Evolutionary conservation across 2,329 filamentous ascomycete species (phyloP), one percentile per base, ranked within the genome.

Genomic region (Clonostachys rosea): DNA sequence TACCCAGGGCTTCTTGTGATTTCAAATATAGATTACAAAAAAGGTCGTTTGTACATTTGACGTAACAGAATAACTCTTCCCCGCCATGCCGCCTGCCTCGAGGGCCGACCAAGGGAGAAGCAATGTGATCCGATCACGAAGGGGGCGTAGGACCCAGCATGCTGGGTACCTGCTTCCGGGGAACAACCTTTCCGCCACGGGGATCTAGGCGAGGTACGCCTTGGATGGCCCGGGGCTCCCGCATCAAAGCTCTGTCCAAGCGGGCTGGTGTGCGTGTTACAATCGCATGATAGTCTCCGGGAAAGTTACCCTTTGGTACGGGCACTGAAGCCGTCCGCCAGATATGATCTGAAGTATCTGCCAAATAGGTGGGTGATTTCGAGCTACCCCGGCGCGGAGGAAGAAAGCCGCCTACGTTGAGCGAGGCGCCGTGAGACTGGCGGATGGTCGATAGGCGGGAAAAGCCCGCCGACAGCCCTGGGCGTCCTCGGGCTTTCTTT

Each of bases 171-270:
- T 82, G 78, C 59, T 83, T 83, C 52, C 79, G 65, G 46, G 76
- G 58, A 43, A 83, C 64, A 30, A 75, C 74, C 37, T 70, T 70
- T 8, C 67, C 67, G 34, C 74, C 65, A n/a, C 72, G 70, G 47
- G 74, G 72, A 49, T 80, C 77, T 16, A 77, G 74, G 34, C 80
- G 71, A 20, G 91, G 91, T n/a, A 91, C 84, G 35, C 91, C 91
- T 63, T 95, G 90, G 37, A 96, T 92, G 52, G 89, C 84, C 49
- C 91, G 81, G 33, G 91, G 91, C 67, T 96, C 91, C 63, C 90
- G 89, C 90, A 97, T 96, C 42, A 96, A 73, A 13, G 83, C 80
- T 5, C 86, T 79, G 58, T 99, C 94, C 10, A 99, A 77, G 59
- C 89, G 91, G 8, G 89, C 83, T 6, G 94, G 94, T 36, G 89